A percentile compares a stretch with the other conserved stretches of the same genome.
These are phyloP conservation scores for Telfairia occidentalis DNA, from an alignment of 331 rosid genomes.

Conservation along the genomic window DNA sequence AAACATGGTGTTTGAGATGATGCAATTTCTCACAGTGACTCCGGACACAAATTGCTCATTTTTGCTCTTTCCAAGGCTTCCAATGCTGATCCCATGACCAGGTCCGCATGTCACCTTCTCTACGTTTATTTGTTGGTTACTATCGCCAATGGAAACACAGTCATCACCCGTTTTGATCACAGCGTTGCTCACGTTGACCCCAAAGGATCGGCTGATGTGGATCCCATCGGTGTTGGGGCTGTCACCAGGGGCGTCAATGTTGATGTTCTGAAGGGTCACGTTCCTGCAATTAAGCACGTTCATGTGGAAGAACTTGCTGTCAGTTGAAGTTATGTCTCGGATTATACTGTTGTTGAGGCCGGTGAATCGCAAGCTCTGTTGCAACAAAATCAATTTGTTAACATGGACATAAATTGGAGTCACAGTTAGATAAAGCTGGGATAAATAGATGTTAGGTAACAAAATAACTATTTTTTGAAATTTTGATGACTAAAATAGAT, in stretches of 20 bases:
- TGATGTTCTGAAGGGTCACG: slow-evolving; percentile 20
- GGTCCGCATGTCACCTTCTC: slow-evolving; percentile 35
- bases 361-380: slow-evolving; percentile 37
- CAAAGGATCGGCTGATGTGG: slow-evolving; percentile 28
- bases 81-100: slow-evolving; percentile 43
- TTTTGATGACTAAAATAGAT: too few species aligned
- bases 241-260: slow-evolving; percentile 17
- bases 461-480: too few species aligned
- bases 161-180: slow-evolving; percentile 31
- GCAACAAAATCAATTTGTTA: too few species aligned
- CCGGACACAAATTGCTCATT: slow-evolving; percentile 20
- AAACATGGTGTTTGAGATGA: slow-evolving; percentile 17
- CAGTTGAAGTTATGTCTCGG: slow-evolving; percentile 20
- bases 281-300: slow-evolving; percentile 26
- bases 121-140: slow-evolving; percentile 13
- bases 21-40: slow-evolving; percentile 22
- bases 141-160: slow-evolving; percentile 40
- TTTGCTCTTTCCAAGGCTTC: slow-evolving; percentile 35
- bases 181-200: slow-evolving; percentile 13
- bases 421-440: too few species aligned
- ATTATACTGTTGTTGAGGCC: slow-evolving; percentile 21
- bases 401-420: too few species aligned
- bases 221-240: slow-evolving; percentile 40
- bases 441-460: too few species aligned
- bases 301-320: slow-evolving; percentile 38